Base-by-base conservation (phyloP, 805 yeast species). In the Monosporozyma siamensis region DNA sequence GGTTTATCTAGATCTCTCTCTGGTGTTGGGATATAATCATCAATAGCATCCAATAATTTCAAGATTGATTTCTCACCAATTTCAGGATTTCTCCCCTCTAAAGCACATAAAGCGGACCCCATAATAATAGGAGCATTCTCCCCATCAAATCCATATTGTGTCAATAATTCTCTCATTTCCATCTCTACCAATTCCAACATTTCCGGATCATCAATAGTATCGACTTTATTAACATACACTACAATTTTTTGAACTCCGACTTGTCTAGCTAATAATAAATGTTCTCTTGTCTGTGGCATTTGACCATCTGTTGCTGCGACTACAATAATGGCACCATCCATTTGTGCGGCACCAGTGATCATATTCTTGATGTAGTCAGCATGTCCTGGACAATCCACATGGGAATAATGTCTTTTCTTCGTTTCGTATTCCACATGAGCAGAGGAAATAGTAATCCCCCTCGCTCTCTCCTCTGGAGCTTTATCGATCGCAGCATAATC, bases 241-340 rank as follows among this genome's bases (percentile, higher is more conserved):
- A 92, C 97, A 63, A 92, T 78, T 71, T 88, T 78, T 72, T 90
- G 95, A 54, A 92, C 95, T 78, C 98, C 98, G 65, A 92, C 97
- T 75, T 92, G 98, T 76, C 97, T 87, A 51, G 98, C 98, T 62
- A 92, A 80, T 68, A 92, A 73, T 72, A 92, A 76, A 73, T 92
- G 98, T 74, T 92, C 98, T 75, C 97, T 86, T 56, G 98, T 92
- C 75, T 92, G 98, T 64, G 97, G 97, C 97, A 90, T 92, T 72
- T 88, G 95, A 63, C 98, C 98, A 64, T 92, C 98, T 45, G 95
- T 75, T 50, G 98, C 98, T 61, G 97, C 98, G 67, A 92, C 97
- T 49, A 90, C 97, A 71, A 90, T 90, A 58, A 90, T 89, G 54
- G 97, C 97, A 75, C 97, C 97, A 68, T 90, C 97, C 97, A 89